These are phyloP conservation scores for Sporothrix dimorphospora DNA, from an alignment of 2,329 filamentous ascomycete genomes.

Conservation along the genomic window DNA sequence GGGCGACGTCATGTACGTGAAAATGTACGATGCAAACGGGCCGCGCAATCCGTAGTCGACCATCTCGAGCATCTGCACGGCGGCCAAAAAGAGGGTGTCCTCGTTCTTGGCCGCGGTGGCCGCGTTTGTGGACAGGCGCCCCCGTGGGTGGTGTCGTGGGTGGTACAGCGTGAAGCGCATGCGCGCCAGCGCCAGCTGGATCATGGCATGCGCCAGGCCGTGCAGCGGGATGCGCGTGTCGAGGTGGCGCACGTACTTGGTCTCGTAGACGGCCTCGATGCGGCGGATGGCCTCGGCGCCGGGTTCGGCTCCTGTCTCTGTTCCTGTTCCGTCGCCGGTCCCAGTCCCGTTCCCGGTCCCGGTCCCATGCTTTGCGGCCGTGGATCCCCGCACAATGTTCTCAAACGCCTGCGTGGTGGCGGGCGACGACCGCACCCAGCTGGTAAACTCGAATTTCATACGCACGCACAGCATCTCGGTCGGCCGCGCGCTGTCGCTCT, in stretches of 20 bases:
- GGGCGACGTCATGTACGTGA: conserved; percentile 58
- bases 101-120: background rate
- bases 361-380: background rate
- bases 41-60: background rate
- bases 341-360: background rate
- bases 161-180: background rate
- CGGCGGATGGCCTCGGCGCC: background rate
- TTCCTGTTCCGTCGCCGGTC: background rate
- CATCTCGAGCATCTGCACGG: background rate
- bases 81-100: background rate
- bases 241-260: background rate
- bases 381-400: conserved; percentile 44
- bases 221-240: conserved; percentile 13
- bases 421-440: conserved; percentile 55
- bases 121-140: too few relatives aligned
- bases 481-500: conserved; percentile 48
- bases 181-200: background rate
- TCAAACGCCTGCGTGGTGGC: conserved; percentile 54
- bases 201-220: background rate
- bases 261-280: background rate
- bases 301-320: background rate
- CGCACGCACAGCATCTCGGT: conserved; percentile 55
- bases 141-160: background rate
- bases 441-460: conserved; percentile 56
- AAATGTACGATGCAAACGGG: conserved; percentile 50